Conservation (phyloP, 1,284 basidiomycete species). For the Butyriboletus appendiculatus region DNA sequence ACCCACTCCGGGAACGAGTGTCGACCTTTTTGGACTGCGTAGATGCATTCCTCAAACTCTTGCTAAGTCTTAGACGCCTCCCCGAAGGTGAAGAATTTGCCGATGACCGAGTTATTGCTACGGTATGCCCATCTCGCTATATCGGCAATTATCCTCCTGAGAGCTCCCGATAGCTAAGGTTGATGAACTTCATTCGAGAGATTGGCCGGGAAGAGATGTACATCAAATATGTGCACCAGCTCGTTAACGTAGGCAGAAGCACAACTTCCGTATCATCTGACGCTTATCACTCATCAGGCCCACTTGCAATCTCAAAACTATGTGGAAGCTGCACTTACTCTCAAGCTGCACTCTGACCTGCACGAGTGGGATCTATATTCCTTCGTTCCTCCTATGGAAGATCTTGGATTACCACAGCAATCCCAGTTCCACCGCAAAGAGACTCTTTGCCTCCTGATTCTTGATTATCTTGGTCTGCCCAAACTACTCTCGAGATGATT, state of each 20-base stretch:
- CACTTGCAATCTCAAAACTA: slow-evolving; percentile 88
- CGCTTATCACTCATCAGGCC: slow-evolving; percentile 49
- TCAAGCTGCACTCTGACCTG: slow-evolving; percentile 92
- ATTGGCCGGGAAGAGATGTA: slow-evolving; percentile 90
- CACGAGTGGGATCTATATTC: slow-evolving; percentile 86
- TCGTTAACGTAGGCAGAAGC: slow-evolving; percentile 71
- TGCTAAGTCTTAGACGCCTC: slow-evolving; percentile 89
- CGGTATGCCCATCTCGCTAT: slow-evolving; percentile 42
- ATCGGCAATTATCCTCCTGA: neutral
- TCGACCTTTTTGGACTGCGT: slow-evolving; percentile 87
- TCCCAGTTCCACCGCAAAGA: slow-evolving; percentile 95
- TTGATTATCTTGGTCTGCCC: slow-evolving; percentile 81
- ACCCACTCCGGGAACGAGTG: slow-evolving; percentile 76
- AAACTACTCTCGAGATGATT: slow-evolving; percentile 10
- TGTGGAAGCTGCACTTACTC: slow-evolving; percentile 88
- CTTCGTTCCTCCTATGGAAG: slow-evolving; percentile 84
- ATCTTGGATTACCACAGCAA: slow-evolving; percentile 87
- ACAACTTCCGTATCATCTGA: neutral
- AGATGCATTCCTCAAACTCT: slow-evolving; percentile 92
- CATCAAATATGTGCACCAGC: slow-evolving; percentile 93
- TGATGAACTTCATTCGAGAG: slow-evolving; percentile 90
- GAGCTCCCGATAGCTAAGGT: slow-evolving; percentile 56
- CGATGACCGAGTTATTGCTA: slow-evolving; percentile 93
- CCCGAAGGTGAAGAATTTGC: slow-evolving; percentile 92
- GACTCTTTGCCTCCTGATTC: slow-evolving; percentile 80